Evolutionary conservation across 2,329 filamentous ascomycete genomes (phyloP).

Genomic region (Aspergillus neotritici): DNA sequence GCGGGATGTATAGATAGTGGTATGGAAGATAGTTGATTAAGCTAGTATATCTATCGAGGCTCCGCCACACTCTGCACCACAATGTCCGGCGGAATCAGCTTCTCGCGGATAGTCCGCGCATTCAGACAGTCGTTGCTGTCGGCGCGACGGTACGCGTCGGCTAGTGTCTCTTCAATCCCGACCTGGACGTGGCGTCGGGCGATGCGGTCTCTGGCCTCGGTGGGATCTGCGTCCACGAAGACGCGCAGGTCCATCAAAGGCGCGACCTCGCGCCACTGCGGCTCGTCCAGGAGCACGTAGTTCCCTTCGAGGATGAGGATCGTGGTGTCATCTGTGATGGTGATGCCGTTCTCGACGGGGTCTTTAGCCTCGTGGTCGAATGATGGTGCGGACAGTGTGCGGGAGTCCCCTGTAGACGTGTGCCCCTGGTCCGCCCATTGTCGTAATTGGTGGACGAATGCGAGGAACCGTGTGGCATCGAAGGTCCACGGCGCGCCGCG

Average conservation of each 20-base stretch:
- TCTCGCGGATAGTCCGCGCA: slow-evolving; percentile 24
- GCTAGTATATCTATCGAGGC: not conserved
- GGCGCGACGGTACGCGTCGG: slow-evolving; percentile 32
- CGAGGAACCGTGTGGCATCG: slow-evolving; percentile 25
- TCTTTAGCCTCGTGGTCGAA: slow-evolving; percentile 36
- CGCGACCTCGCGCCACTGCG: slow-evolving; percentile 30
- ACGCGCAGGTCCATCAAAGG: slow-evolving; percentile 38
- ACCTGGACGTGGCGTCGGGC: slow-evolving; percentile 36
- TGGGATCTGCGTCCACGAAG: slow-evolving; percentile 37
- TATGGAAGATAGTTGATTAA: not conserved
- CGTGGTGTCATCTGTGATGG: slow-evolving; percentile 18
- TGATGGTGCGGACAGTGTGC: slow-evolving; percentile 23
- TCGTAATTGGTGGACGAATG: slow-evolving; percentile 23
- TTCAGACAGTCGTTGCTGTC: slow-evolving; percentile 38
- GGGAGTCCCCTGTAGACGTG: slow-evolving; percentile 3
- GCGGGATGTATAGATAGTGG: not conserved
- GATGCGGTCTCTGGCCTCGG: slow-evolving; percentile 33
- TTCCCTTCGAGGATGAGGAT: slow-evolving; percentile 21
- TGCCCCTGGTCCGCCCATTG: slow-evolving; percentile 17
- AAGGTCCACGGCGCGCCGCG: slow-evolving; percentile 38
- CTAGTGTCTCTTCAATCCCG: slow-evolving; percentile 38
- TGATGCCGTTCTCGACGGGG: slow-evolving; percentile 24
- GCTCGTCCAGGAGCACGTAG: slow-evolving; percentile 23
- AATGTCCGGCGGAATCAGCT: slow-evolving; percentile 23
- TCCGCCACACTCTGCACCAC: slow-evolving; percentile 20